A percentile compares a stretch with the other conserved stretches of the same genome.
Conservation (phyloP, 352 stramenopile genomes). For the Salisapilia sapeloensis region DNA sequence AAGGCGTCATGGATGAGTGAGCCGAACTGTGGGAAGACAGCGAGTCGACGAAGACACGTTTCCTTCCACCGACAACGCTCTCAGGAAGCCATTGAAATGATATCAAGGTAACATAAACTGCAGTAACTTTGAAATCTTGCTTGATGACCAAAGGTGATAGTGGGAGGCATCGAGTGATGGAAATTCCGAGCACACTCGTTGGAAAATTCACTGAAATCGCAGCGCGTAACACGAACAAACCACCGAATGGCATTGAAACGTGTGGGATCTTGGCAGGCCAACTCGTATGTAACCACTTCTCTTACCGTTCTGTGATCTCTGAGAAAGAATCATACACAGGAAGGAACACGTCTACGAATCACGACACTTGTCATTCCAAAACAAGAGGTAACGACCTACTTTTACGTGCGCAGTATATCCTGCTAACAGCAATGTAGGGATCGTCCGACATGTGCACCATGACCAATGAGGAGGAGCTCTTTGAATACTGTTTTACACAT, state of each 20-base stretch:
- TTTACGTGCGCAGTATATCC: not conserved
- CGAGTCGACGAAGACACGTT: slow-evolving; percentile 4
- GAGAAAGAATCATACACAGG: slow-evolving; percentile 9
- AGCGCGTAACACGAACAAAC: slow-evolving; percentile 52
- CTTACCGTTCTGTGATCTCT: not conserved
- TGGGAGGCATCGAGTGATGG: slow-evolving; percentile 35
- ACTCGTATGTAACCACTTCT: slow-evolving; percentile 25
- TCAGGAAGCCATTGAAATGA: slow-evolving; percentile 29
- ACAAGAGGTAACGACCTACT: slow-evolving; percentile 33
- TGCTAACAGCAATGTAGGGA: slow-evolving; percentile 14
- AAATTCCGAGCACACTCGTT: slow-evolving; percentile 60
- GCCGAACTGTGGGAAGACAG: slow-evolving; percentile 2
- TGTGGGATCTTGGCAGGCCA: slow-evolving; percentile 79
- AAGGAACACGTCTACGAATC: slow-evolving; percentile 36
- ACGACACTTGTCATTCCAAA: slow-evolving; percentile 80
- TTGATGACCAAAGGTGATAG: slow-evolving; percentile 16
- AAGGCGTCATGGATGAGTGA: slow-evolving; percentile 45
- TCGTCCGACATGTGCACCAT: slow-evolving; percentile 77
- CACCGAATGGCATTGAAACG: slow-evolving; percentile 77
- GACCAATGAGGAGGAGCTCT: slow-evolving; percentile 79
- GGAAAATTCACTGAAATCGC: slow-evolving; percentile 62
- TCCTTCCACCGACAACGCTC: slow-evolving; percentile 29
- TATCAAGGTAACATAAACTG: slow-evolving; percentile 33
- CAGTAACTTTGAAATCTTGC: no score
- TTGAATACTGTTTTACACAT: slow-evolving; percentile 73